Base-by-base conservation (phyloP, 345 rosid genomes). In the Murraya koenigii region DNA sequence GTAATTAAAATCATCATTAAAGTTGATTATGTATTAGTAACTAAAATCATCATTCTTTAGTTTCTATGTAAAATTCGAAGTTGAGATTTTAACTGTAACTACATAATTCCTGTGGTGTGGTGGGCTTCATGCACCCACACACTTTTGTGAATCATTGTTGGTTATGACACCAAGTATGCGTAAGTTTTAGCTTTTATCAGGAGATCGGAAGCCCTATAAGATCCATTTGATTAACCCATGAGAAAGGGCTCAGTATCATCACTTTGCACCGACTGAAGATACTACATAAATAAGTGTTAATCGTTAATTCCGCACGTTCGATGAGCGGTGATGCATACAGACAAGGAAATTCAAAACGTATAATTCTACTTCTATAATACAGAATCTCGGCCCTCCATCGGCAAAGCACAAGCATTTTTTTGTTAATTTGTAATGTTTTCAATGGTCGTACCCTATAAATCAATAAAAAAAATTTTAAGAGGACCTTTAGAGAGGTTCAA, bases 1-100 rank as follows among this genome's bases (percentile, higher is more conserved):
- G 28, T 33, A 75, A 63, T 44, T 66, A 39, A 68, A 76, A 28
- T 68, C 55, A 23, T 41, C 39, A 68, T 77, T 77, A n/a, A n/a
- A n/a, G n/a, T n/a, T 60, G 22, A 35, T 30, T 74, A 26, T 7
- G 2, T 36, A 25, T 14, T 28, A 23, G 28, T 33, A 75, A 63
- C 59, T 66, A 39, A 68, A 76, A 28, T 68, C 55, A 23, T 41
- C 39, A 68, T 77, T 77, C 67, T 56, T 77, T 68, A 1, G 23
- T 55, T 67, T 39, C 25, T 25, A 1, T 19, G 8, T 20, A 9
- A 44, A 13, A 44, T 44, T 13, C 17, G 17, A 44, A 3, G 49
- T 44, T 44, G 49, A 44, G 49, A 11, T 13, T 44, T 11, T 44
- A 44, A 44, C 49, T 13, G 49, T 11, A 1, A 13, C 49, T 44